Base-by-base conservation (phyloP, 305 asterid genomes). In the Fraxinus dipetala region DNA sequence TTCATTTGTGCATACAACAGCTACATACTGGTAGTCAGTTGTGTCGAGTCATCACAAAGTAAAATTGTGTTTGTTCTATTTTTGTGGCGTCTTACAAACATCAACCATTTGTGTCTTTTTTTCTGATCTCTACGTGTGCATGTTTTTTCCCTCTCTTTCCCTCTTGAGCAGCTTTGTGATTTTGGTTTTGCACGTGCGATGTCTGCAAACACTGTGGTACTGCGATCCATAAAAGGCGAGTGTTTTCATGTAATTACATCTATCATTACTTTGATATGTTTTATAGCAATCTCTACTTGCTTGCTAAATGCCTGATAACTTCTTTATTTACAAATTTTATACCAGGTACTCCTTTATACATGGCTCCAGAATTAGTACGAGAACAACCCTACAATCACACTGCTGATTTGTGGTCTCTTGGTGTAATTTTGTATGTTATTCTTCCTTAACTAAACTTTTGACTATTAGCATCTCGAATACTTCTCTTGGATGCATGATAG, bases 301-400 rank as follows among this genome's bases (percentile, higher is more conserved):
- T 78, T 43, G 73, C 78, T 82, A 13, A 36, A 51, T 77, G 79
- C 24, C 59, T 77, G 85, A 82, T 85, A 79, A 77, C 83, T 76
- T 83, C 79, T 76, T 75, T 84, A 38, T 82, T 78, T 56, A 79
- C 61, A 43, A 78, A 79, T 74, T 84, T 77, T 85, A 78, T 83
- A 7, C 81, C 86, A 96, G 99, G 99, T 83, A 96, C 98, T 83
- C 99, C 99, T 36, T 87, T 96, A 80, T 96, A 96, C 92, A 96
- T 96, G 99, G 99, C 99, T 79, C 98, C 99, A 40, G 99, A 96
- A 88, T 90, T 96, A 90, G 98, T 96, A 84, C 91, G 99, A 75
- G 99, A 96, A 86, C 99, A 96, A 80, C 99, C 99, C n/a, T 96
- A 96, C 91, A 96, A 96, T 87, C 98, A 96, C 88, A 93, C 98